Evolutionary conservation across 139 green algal species (phyloP), one percentile per base, ranked within the genome.

Genomic region (Desmodesmus armatus): DNA sequence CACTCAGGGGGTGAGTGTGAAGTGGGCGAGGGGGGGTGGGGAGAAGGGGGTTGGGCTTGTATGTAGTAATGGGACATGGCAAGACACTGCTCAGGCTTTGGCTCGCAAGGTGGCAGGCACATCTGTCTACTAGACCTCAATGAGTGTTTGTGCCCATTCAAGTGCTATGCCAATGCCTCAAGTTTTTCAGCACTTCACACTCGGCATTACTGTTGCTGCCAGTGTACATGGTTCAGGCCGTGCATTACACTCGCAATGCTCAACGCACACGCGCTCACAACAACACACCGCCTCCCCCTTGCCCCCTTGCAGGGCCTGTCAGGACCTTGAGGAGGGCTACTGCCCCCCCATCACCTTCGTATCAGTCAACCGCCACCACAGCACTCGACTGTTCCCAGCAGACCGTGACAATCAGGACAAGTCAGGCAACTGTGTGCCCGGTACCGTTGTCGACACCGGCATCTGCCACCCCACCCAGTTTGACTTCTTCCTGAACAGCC

Each of bases 401-500:
- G 81, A 88, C 53, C 25, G 44, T 5, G 67, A 77, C 74, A 70
- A 85, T 51, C 39, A 49, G 66, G 31, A 82, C 37, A 58, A 43
- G 53, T 88, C 76, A 9, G 90, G 91, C 66, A 96, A 94, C 86
- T 72, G 92, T 29, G 55, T 91, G 72, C 91, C 93, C 41, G 94
- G 94, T 80, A 94, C 90, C 6, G 89, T 96, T 66, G 87, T 98
- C 40, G 95, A 97, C 89, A 85, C 80, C 47, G 90, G 55, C 69
- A 94, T 98, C 83, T 86, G 71, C 76, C 72, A 85, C 43, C 81
- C 89, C 47, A 81, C 58, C 11, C 92, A 95, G 60, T 97, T 93
- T 55, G 93, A 97, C 89, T 99, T 99, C 91, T 98, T 93, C 86
- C 92, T 99, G 7, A 96, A 96, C 88, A 91, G 80, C 65, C 96